phyloP scores from a whole-genome alignment of 208 protist species.

The Vickermania ingenoplastis region DNA sequence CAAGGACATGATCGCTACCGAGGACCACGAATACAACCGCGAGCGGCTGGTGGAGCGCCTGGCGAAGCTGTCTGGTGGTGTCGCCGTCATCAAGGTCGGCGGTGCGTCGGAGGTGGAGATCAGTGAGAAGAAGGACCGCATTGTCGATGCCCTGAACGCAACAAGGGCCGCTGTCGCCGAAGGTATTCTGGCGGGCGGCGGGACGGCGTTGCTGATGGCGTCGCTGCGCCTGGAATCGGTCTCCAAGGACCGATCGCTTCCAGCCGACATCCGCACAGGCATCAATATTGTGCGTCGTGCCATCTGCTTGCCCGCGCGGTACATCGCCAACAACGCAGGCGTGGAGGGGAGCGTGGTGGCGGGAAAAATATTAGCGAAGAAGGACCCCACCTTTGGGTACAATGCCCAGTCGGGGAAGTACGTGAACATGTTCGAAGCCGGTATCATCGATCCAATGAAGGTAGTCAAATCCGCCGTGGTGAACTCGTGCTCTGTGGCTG shows the following conservation, averaged over 20 bases:
- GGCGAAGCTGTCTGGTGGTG: slow-evolving; percentile 75
- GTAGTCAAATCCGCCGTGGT: slow-evolving; percentile 97
- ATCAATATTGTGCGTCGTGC: slow-evolving; percentile 78
- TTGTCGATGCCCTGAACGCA: slow-evolving; percentile 98
- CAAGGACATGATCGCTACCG: slow-evolving; percentile 88
- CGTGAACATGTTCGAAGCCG: slow-evolving; percentile 96
- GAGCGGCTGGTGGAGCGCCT: slow-evolving; percentile 97
- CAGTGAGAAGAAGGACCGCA: slow-evolving; percentile 98
- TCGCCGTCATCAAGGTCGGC: slow-evolving; percentile 96
- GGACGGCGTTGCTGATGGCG: slow-evolving; percentile 94
- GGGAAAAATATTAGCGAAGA: slow-evolving; percentile 89
- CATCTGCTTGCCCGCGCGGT: slow-evolving; percentile 74
- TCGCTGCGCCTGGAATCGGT: slow-evolving; percentile 76
- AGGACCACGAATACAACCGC: slow-evolving; percentile 96
- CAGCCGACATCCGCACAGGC: slow-evolving; percentile 62
- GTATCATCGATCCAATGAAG: slow-evolving; percentile 99
- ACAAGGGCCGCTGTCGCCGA: slow-evolving; percentile 98
- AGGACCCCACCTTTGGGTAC: slow-evolving; percentile 90
- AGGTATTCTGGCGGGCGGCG: slow-evolving; percentile 98
- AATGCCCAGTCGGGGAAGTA: slow-evolving; percentile 94
- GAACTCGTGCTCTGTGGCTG: slow-evolving; percentile 96
- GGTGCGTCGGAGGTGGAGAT: slow-evolving; percentile 99
- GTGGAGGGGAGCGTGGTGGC: slow-evolving; percentile 96
- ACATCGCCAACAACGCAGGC: slow-evolving; percentile 97
- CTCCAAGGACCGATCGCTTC: slow-evolving; percentile 54